These are phyloP conservation scores for Verticillium longisporum DNA, from an alignment of 2,329 filamentous ascomycete species.

Conservation along the genomic window DNA sequence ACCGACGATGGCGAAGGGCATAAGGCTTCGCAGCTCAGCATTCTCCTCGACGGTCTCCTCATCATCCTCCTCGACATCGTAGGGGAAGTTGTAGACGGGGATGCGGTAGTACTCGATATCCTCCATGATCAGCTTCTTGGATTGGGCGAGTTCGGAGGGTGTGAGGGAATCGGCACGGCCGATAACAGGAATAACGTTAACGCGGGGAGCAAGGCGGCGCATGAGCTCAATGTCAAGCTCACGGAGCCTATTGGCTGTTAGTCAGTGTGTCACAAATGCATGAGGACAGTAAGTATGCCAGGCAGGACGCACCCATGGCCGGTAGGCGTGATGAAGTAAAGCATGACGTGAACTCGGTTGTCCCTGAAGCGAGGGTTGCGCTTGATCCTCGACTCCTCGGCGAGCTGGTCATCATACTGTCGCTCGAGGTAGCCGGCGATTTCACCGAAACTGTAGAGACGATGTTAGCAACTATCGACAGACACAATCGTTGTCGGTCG, in stretches of 20 bases:
- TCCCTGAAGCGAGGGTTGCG: conserved; percentile 99
- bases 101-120: conserved; percentile 99
- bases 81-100: conserved; percentile 99
- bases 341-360: conserved; percentile 94
- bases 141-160: conserved; percentile 92
- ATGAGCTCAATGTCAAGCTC: conserved; percentile 99
- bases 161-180: conserved; percentile 97
- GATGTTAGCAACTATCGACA: neutral
- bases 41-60: conserved; percentile 99
- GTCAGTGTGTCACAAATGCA: neutral
- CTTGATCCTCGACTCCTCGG: conserved; percentile 99
- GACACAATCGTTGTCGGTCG: neutral
- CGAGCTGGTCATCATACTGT: conserved; percentile 99
- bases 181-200: conserved; percentile 98
- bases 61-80: conserved; percentile 98
- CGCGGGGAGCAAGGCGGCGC: conserved; percentile 96
- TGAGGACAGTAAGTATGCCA: neutral
- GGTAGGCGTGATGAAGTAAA: conserved; percentile 99
- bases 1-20: conserved; percentile 98
- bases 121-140: conserved; percentile 99
- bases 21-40: conserved; percentile 89
- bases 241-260: conserved; percentile 59
- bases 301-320: conserved; percentile 68
- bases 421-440: conserved; percentile 98
- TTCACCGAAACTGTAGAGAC: conserved; percentile 70